Percentiles rank a stretch among this genome's conserved stretches.
Evolutionary conservation across 164 flowering plant species (phyloP).

Genomic region (Macadamia tetraphylla): DNA sequence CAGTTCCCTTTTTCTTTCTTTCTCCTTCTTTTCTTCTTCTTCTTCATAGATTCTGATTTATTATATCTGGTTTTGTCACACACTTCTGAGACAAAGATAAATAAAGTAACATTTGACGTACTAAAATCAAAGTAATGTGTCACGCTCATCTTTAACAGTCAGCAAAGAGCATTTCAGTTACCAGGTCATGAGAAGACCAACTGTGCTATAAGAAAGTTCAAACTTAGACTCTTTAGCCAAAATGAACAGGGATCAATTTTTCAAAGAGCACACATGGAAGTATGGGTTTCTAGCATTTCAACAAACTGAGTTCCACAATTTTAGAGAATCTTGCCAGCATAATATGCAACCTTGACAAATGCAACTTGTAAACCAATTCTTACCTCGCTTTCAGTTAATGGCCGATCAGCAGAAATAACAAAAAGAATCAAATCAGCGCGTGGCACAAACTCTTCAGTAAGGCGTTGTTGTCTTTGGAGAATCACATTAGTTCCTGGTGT

Average conservation of each 20-base stretch:
- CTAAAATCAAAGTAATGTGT: no score
- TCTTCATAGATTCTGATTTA: no score
- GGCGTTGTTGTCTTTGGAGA: slow-evolving; percentile 92
- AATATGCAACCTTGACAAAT: neutral
- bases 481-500: slow-evolving; percentile 99
- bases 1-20: no score
- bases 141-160: no score
- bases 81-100: no score
- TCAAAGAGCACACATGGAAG: neutral
- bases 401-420: slow-evolving; percentile 94
- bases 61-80: no score
- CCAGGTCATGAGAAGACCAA: neutral
- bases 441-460: slow-evolving; percentile 96
- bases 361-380: neutral
- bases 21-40: no score
- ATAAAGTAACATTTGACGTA: no score
- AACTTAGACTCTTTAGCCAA: neutral
- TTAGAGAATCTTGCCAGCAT: neutral
- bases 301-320: neutral
- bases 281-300: neutral
- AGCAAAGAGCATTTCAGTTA: no score
- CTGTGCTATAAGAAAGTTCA: neutral
- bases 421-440: slow-evolving; percentile 92
- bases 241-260: neutral
- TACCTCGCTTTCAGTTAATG: slow-evolving; percentile 96